Percentiles rank a stretch among this genome's conserved stretches.
phyloP scores from a whole-genome alignment of 805 yeast genomes.

The Wickerhamiella bombiphila region DNA sequence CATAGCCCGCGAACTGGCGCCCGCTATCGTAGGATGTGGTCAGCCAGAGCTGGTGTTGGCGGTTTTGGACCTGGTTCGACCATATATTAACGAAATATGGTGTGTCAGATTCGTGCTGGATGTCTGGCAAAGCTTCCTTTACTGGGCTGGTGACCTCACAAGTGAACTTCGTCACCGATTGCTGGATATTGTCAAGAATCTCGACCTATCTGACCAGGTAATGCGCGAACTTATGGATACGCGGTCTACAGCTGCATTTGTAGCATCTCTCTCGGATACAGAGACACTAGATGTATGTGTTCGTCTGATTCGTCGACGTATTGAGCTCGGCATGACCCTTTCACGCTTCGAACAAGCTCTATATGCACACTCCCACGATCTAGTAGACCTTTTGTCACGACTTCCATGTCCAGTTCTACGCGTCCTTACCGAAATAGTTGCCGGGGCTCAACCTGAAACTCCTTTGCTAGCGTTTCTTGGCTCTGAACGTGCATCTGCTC shows the following conservation, averaged over 20 bases:
- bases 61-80: conserved; percentile 29
- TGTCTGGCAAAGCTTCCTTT: conserved; percentile 57
- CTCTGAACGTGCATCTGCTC: conserved; percentile 39
- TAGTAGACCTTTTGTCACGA: background rate
- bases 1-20: conserved; percentile 23
- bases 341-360: background rate
- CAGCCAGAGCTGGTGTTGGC: conserved; percentile 30
- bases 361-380: background rate
- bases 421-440: background rate
- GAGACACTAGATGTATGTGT: background rate
- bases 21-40: conserved; percentile 21
- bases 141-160: conserved; percentile 43
- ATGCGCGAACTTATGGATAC: background rate
- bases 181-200: background rate
- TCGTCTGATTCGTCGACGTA: background rate
- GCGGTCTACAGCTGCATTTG: background rate
- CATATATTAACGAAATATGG: too few species aligned
- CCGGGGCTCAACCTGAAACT: conserved; percentile 33
- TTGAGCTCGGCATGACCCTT: background rate
- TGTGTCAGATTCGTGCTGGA: conserved; percentile 39
- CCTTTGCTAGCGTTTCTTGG: conserved; percentile 75
- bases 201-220: background rate
- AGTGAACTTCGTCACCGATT: background rate
- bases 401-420: background rate
- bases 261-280: background rate